Conservation (phyloP, 225 moss, liverwort and hornwort genomes). For the Physcomitrium patens region DNA sequence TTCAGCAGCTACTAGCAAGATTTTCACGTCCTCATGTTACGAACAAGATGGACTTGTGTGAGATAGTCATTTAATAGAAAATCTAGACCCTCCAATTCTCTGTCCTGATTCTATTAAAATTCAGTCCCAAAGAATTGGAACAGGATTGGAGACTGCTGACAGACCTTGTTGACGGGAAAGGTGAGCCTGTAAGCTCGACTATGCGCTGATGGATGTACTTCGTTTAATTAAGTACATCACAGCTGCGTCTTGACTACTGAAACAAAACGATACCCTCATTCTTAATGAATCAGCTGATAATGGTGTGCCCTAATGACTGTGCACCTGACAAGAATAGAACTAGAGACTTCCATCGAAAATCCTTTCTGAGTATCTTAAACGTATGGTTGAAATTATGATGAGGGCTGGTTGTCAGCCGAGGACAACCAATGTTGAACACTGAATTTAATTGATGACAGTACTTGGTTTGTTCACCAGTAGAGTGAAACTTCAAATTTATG, state of each 20-base stretch:
- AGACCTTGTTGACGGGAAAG: conserved; percentile 6
- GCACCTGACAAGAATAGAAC: conserved; percentile 23
- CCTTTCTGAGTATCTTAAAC: conserved; percentile 13
- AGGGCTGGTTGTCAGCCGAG: too few species aligned
- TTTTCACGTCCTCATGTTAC: background rate
- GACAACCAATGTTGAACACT: too few species aligned
- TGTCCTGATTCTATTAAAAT: conserved; percentile 19
- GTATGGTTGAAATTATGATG: background rate
- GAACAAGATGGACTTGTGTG: background rate
- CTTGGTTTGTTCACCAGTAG: too few species aligned
- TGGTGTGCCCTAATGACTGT: background rate
- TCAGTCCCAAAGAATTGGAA: background rate
- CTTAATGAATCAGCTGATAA: background rate
- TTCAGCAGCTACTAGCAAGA: conserved; percentile 1
- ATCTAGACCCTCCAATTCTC: background rate
- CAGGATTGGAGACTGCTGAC: conserved; percentile 13
- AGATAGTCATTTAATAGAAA: background rate
- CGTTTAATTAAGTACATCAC: background rate
- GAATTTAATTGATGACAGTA: too few species aligned
- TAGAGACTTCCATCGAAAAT: conserved; percentile 2
- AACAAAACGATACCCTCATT: background rate
- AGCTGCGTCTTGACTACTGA: conserved; percentile 1
- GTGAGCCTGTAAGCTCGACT: background rate
- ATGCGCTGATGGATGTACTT: background rate
- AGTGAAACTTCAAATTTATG: too few species aligned